Base-by-base conservation (phyloP, 192 early-diverging fungal genomes). In the Thamnidium elegans region DNA sequence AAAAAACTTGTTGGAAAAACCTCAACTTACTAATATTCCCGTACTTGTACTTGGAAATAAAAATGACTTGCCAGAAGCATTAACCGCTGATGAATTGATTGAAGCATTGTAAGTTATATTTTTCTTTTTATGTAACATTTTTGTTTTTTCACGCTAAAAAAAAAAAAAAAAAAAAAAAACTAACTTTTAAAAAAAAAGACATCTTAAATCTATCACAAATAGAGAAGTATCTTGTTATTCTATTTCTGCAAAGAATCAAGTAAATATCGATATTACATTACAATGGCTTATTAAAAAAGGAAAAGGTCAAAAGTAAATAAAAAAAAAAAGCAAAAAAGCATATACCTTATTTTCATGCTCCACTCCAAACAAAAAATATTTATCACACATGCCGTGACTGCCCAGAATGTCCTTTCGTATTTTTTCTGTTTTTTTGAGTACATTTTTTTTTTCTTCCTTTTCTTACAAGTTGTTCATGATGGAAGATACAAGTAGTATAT, bases 41-140 rank as follows among this genome's bases (percentile, higher is more conserved):
- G 87, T 99, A n/a, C 83, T 99, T 26, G 94, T 99, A 17, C 85
- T 99, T 19, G 97, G 94, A 1, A 99, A 98, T 78, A 99, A 99
- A 85, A 99, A 98, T 63, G 97, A 99, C 77, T 73, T 99, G 60
- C 87, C 89, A 3, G 88, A 85, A 23, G 95, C 96, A 21, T 74
- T 98, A 53, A 83, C 79, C 2, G 94, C 93, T 1, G 93, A 98
- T 17, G 81, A 93, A 68, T 75, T 97, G 39, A 93, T 98, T 62
- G 95, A 99, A 63, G 81, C 80, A 44, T 80, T 99, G 92, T 93
- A 81, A 71, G 86, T 77, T 17, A 7, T 44, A 7, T 15, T 45
- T 20, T 7, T 43, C 39, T 62, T 7, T 43, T 11, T 32, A 6
- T 20, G 13, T 62, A n/a, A 26, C 26, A 26, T 3, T 3, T 26